phyloP scores from a whole-genome alignment of 2,329 filamentous ascomycete species.

The Epichloe bromicola region DNA sequence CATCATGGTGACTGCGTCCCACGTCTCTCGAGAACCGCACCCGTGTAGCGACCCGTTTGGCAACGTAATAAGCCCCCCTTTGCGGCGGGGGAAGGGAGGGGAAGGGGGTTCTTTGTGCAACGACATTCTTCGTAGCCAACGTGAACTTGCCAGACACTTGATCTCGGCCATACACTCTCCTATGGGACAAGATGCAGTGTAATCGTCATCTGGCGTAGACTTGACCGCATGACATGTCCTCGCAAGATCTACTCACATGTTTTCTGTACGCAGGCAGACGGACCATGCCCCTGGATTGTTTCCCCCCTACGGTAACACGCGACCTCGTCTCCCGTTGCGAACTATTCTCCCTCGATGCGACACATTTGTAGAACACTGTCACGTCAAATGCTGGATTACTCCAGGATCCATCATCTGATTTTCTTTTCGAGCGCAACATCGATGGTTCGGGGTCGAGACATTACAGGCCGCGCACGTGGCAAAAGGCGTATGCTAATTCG shows the following conservation, averaged over 20 bases:
- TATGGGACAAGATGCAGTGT: background rate
- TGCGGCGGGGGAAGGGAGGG: no score
- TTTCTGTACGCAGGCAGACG: background rate
- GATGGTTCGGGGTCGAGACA: background rate
- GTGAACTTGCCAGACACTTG: background rate
- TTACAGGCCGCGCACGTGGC: background rate
- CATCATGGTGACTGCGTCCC: background rate
- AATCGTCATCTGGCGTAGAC: background rate
- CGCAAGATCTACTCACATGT: background rate
- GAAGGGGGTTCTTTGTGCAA: background rate
- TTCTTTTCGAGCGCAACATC: background rate
- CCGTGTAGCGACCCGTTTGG: background rate
- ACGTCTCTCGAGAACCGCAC: background rate
- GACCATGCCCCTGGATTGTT: background rate
- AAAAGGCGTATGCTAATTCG: background rate
- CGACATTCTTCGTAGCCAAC: background rate
- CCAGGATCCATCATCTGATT: background rate
- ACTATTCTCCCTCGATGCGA: background rate
- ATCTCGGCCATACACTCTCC: background rate
- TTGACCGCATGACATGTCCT: slow-evolving; percentile 1
- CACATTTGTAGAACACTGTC: background rate
- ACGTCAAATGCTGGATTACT: background rate
- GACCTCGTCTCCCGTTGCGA: background rate
- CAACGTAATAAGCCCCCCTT: background rate
- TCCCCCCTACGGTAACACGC: background rate